Evolutionary conservation across 2,329 filamentous ascomycete species (phyloP), one percentile per base, ranked within the genome.

Genomic region (Diaporthe australafricana): DNA sequence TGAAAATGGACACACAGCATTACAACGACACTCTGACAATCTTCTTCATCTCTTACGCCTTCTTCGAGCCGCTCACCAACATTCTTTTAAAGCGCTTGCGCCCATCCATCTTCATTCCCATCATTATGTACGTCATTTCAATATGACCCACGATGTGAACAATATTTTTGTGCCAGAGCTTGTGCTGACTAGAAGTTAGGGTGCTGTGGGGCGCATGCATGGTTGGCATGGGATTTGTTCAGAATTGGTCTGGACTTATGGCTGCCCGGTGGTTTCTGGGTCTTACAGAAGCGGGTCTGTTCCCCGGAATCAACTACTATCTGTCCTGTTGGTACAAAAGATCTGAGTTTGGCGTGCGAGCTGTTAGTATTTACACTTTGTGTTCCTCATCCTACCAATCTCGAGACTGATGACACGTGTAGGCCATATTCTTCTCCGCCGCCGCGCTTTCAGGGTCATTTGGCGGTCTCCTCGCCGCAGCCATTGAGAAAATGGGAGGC

Each of bases 21-120:
- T 97, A 95, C 83, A 95, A 95, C 80, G 86, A 88, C 27, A 89
- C 91, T 0, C 85, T 97, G 9, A 94, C 93, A 42, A 92, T 97
- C 76, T 97, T 97, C 84, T 97, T 97, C 83, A 87, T 97, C 63
- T 94, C 93, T 0, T 98, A 98, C 79, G 88, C 93, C 2, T 82
- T 95, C 42, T 95, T 94, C 74, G 94, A 96, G 80, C 90, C 91
- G 0, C 77, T 95, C 53, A 94, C 93, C 72, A 97, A 97, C 79
- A 85, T 96, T 57, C 82, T 97, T 30, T 89, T 97, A 72, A 97
- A 97, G 83, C 88, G 87, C 22, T 84, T 94, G 73, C 87, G 90
- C 1, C 95, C 95, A 0, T 94, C 92, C 48, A 83, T 95, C 68
- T 98, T 97, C 79, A 90, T 97, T 70, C 93, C 94, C 2, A 84